These are phyloP conservation scores for Lophiostoma macrostomum DNA, from an alignment of 495 filamentous ascomycete species.

Conservation along the genomic window DNA sequence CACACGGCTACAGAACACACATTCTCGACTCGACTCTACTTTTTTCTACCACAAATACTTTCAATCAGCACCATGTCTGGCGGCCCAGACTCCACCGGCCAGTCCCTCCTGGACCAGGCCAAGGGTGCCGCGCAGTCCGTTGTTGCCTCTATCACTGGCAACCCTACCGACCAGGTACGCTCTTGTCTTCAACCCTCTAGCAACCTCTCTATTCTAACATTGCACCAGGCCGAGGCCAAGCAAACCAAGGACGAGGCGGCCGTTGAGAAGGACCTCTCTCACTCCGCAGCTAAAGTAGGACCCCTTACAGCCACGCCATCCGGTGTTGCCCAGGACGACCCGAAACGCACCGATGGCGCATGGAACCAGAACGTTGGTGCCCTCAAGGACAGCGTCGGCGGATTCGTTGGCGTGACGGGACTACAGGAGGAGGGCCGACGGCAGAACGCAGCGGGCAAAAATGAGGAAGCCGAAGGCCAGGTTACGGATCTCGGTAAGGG, in stretches of 20 bases:
- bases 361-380: constrained; percentile 88
- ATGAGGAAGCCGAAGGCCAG: constrained; percentile 80
- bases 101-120: constrained; percentile 79
- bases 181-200: too few species aligned
- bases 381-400: constrained; percentile 78
- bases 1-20: too few species aligned
- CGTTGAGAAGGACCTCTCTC: constrained; percentile 64
- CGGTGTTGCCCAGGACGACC: constrained; percentile 71
- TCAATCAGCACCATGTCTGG: constrained; percentile 16
- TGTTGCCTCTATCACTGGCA: constrained; percentile 74
- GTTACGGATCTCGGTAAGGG: constrained; percentile 71
- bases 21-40: constrained; percentile 4
- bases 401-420: constrained; percentile 67
- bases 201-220: constrained; percentile 10
- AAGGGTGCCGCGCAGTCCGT: constrained; percentile 68
- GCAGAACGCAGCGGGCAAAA: constrained; percentile 79
- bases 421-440: constrained; percentile 69
- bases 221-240: constrained; percentile 36
- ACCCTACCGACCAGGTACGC: constrained; percentile 60
- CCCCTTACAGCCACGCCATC: constrained; percentile 64
- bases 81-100: constrained; percentile 60
- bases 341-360: constrained; percentile 64
- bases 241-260: constrained; percentile 52
- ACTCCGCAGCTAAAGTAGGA: constrained; percentile 69
- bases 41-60: not conserved